Conservation (phyloP, 2,329 filamentous ascomycete species). For the Cryphonectria carpinicola region DNA sequence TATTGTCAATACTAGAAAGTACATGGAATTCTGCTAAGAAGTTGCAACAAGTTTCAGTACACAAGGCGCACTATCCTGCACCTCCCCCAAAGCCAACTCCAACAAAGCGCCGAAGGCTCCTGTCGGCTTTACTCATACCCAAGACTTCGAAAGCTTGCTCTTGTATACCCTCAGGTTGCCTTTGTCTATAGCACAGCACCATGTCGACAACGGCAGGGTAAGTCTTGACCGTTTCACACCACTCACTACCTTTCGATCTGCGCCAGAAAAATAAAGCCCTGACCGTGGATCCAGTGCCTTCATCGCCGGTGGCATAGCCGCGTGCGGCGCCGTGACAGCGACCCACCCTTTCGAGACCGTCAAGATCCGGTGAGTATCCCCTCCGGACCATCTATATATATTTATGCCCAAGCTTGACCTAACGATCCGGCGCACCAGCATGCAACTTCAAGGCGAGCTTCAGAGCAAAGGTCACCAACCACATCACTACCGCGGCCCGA, state of each 20-base stretch:
- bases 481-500: constrained; percentile 85
- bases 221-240: constrained; percentile 15
- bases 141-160: background rate
- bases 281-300: constrained; percentile 66
- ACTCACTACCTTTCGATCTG: background rate
- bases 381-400: background rate
- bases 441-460: constrained; percentile 96
- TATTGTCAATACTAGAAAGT: background rate
- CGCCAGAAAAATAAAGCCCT: constrained; percentile 29
- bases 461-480: constrained; percentile 83
- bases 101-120: constrained; percentile 3
- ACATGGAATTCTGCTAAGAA: background rate
- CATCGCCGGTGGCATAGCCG: constrained; percentile 93
- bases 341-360: constrained; percentile 99
- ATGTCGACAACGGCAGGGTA: constrained; percentile 60
- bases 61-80: background rate
- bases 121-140: background rate
- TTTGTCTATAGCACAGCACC: constrained; percentile 11
- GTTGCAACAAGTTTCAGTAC: too few species aligned
- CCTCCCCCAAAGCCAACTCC: background rate
- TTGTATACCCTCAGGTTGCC: background rate
- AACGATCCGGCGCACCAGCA: constrained; percentile 50
- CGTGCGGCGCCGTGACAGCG: constrained; percentile 94
- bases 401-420: constrained; percentile 4
- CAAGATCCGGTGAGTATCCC: constrained; percentile 79